phyloP scores from a whole-genome alignment of 2,329 filamentous ascomycete species.

The Talaromyces sp. region DNA sequence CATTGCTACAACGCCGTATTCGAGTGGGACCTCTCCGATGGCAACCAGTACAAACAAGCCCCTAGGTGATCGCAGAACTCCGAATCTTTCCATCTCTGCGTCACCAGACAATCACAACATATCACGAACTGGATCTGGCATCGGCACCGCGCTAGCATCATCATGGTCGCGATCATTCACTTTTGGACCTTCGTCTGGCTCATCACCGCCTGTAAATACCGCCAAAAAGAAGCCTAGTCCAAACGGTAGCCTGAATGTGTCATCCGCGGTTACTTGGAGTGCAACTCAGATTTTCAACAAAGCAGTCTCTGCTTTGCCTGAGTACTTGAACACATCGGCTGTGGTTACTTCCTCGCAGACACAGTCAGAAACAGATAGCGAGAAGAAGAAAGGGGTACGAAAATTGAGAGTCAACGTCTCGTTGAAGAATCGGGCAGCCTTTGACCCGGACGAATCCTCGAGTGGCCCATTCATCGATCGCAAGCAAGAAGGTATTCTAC shows the following conservation, averaged over 20 bases:
- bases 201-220: constrained; percentile 31
- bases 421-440: constrained; percentile 54
- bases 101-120: constrained; percentile 39
- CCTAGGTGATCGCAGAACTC: constrained; percentile 36
- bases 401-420: constrained; percentile 40
- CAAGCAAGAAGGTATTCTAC: constrained; percentile 43
- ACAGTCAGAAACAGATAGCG: constrained; percentile 35
- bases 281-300: constrained; percentile 18
- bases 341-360: constrained; percentile 23
- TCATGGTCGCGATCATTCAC: constrained; percentile 43
- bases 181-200: constrained; percentile 38
- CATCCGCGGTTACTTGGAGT: constrained; percentile 25
- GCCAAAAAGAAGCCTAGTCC: constrained; percentile 34
- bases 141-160: constrained; percentile 39
- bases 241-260: constrained; percentile 29
- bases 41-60: constrained; percentile 37
- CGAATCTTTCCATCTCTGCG: constrained; percentile 36
- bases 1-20: constrained; percentile 48
- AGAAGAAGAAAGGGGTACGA: constrained; percentile 26
- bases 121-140: constrained; percentile 33
- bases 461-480: constrained; percentile 47
- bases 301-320: constrained; percentile 22
- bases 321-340: constrained; percentile 26
- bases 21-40: constrained; percentile 49
- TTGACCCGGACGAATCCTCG: constrained; percentile 48